Conservation (phyloP, 2,329 filamentous ascomycete species). For the Fusarium clavum region DNA sequence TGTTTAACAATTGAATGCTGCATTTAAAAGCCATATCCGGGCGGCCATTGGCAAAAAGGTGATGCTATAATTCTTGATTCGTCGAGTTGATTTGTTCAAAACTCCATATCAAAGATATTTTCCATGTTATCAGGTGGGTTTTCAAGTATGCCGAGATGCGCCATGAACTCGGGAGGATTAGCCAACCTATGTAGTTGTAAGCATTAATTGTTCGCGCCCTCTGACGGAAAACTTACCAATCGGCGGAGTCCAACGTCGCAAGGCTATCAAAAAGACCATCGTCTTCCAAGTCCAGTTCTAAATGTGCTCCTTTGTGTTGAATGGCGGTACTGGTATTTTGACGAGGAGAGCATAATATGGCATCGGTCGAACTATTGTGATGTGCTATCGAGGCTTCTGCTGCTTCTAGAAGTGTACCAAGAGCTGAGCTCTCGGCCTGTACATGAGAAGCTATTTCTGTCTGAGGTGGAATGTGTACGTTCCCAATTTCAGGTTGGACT, state of each 20-base stretch:
- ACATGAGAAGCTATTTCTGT: neutral
- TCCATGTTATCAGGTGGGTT: neutral
- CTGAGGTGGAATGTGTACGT: no score
- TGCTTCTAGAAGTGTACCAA: neutral
- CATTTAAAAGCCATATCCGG: neutral
- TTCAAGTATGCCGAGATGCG: constrained; percentile 16
- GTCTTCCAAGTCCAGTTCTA: neutral
- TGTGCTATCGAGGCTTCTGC: neutral
- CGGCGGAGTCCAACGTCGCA: neutral
- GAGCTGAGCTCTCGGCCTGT: no score
- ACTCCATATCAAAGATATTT: constrained; percentile 8
- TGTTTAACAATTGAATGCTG: neutral
- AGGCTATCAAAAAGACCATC: constrained; percentile 18
- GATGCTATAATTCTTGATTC: neutral
- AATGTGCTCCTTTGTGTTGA: neutral
- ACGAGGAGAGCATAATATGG: accelerated
- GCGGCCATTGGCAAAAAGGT: neutral
- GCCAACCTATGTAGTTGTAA: neutral
- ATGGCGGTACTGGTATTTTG: accelerated
- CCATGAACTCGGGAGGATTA: constrained; percentile 20
- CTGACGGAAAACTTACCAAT: neutral
- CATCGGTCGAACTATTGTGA: neutral
- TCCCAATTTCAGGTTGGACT: accelerated
- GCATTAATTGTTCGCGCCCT: accelerated
- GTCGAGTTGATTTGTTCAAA: neutral